phyloP scores from a whole-genome alignment of 23 red algal genomes.

The Chondrus crispus region DNA sequence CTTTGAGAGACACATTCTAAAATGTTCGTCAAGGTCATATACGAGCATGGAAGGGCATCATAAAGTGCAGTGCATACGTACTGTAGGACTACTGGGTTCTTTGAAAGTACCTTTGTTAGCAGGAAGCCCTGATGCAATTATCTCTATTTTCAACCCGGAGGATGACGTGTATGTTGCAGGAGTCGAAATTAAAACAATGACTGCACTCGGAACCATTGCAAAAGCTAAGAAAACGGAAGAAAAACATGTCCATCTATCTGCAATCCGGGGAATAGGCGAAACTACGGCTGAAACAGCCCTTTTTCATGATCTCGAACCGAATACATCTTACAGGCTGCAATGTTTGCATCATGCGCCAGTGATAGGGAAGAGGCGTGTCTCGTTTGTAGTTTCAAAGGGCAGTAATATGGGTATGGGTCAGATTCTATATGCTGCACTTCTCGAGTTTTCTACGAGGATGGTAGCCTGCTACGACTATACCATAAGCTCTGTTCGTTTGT shows the following conservation, averaged over 20 bases:
- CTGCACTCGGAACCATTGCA: not conserved
- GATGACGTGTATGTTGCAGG: not conserved
- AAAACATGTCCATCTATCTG: not conserved
- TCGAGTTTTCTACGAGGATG: not conserved
- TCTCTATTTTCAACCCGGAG: not conserved
- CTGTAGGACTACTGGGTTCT: not conserved
- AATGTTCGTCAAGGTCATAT: not conserved
- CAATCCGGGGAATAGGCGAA: not conserved
- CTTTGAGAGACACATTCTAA: not conserved
- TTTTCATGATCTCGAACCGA: not conserved
- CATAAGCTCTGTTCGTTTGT: not conserved
- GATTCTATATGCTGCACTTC: not conserved
- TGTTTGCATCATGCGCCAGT: constrained; percentile 13
- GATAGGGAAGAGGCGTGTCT: not conserved
- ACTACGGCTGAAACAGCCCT: not conserved
- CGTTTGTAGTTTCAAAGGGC: constrained; percentile 9
- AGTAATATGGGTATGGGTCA: constrained; percentile 11
- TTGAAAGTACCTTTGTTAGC: not conserved
- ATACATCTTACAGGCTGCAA: not conserved
- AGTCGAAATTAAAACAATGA: constrained; percentile 37
- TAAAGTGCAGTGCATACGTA: not conserved
- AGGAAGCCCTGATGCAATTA: constrained; percentile 3
- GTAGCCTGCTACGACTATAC: not conserved
- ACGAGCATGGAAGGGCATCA: not conserved
- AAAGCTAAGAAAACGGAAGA: not conserved